Base-by-base conservation (phyloP, 177 flowering plant species). In the Vitis hybrid region DNA sequence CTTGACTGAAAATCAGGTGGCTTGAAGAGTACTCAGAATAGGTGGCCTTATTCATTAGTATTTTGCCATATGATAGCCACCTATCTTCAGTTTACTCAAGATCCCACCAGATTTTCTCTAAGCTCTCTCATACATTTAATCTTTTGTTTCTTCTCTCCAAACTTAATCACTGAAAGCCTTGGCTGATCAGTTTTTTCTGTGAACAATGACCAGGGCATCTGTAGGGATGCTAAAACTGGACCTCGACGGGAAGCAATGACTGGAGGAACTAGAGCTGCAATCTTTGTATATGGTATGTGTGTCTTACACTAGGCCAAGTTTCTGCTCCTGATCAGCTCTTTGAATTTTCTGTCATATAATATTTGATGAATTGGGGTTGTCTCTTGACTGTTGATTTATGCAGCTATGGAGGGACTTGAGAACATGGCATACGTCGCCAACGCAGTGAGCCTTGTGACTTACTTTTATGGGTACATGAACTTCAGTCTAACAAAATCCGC, bases 401-500 rank as follows among this genome's bases (percentile, higher is more conserved):
- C 88, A 90, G 93, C 85, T 9, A 84, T 72, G 85, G 85, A 82
- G 50, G 91, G 83, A 32, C 82, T 91, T 17, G 91, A 91, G 70
- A 91, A 81, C 78, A 89, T 91, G 96, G 88, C 93, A 11, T 88
- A 83, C 32, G 13, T 89, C 3, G 60, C 91, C 11, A 84, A 70
- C 62, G 86, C 84, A 0, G 81, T 83, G 52, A 89, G 91, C 73
- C 70, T 91, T 63, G 84, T 91, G 68, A 85, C 83, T 30, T 91
- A 87, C 76, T 89, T 91, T 68, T 77, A 71, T 57, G 89, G 90
- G 1, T 84, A 81, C 76, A 89, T 91, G 93, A 89, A 89, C 79
- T 91, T 86, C 72, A 79, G 85, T 78, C 58, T 89, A 18, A 81
- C 91, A 8, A 87, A 89, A 73, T 89, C 93, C 0, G 89, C 91